Conservation (phyloP, 2,329 filamentous ascomycete species). For the Trichophyton simii region DNA sequence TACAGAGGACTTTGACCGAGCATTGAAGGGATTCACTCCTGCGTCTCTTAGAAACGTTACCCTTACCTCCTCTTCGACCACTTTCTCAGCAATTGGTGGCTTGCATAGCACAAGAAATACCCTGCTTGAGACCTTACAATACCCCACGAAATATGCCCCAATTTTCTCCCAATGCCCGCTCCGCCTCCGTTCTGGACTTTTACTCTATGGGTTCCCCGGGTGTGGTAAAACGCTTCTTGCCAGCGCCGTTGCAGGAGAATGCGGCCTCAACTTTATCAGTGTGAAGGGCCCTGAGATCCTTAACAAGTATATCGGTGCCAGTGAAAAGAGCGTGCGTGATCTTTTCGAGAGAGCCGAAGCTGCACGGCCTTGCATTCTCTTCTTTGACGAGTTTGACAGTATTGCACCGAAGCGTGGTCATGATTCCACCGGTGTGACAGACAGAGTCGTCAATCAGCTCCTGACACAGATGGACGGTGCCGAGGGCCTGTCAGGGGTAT, state of each 20-base stretch:
- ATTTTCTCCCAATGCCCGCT: constrained; percentile 95
- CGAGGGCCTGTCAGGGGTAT: constrained; percentile 86
- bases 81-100: constrained; percentile 84
- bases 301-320: constrained; percentile 98
- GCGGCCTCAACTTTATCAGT: constrained; percentile 93
- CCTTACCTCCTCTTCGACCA: constrained; percentile 81
- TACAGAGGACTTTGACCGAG: constrained; percentile 66
- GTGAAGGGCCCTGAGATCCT: constrained; percentile 97
- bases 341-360: constrained; percentile 80
- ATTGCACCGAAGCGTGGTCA: constrained; percentile 96
- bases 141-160: constrained; percentile 93
- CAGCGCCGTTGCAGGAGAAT: constrained; percentile 93
- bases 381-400: constrained; percentile 97
- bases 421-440: constrained; percentile 95
- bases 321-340: constrained; percentile 89
- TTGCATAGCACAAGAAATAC: constrained; percentile 74
- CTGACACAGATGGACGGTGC: constrained; percentile 98
- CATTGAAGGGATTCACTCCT: constrained; percentile 84
- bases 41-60: constrained; percentile 90
- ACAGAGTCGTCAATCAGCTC: constrained; percentile 94
- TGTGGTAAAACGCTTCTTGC: constrained; percentile 95
- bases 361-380: constrained; percentile 83
- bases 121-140: constrained; percentile 89
- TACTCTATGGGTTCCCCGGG: constrained; percentile 89
- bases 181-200: constrained; percentile 79